Base-by-base conservation (phyloP, 2,329 filamentous ascomycete species). In the Epicoccum nigrum region DNA sequence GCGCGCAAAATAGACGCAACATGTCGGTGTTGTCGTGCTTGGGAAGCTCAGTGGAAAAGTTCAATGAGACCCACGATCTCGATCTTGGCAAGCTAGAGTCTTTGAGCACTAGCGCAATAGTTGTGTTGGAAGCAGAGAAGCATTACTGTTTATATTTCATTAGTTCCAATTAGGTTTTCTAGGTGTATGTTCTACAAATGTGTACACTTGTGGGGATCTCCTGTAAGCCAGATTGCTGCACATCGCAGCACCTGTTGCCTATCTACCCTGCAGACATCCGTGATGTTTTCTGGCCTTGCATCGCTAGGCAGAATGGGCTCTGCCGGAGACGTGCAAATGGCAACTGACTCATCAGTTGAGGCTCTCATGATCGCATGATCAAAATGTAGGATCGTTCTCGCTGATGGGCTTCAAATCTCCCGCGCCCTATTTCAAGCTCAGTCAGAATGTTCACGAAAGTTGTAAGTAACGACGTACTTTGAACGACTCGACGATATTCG, bases 401-500 rank as follows among this genome's bases (percentile, higher is more conserved):
- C 53, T 70, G 55, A 83, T 82, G 0, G 76, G 75, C 46, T 75
- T 70, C 46, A 84, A 55, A 7, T 77, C 55, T 0, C 81, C 82
- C 17, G 74, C 72, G 0, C 82, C 49, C 49, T 52, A 6, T 3
- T 3, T 9, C 28, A 12, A n/a, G 17, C 7, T 2, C 30, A 27
- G 43, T 52, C 13, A 52, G 43, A n/a, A n/a, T 21, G 7, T 19
- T 33, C 20, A 13, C 3, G 34, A 19, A 13, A 21, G 4, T 33
- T 9, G 7, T 7, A 6, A n/a, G 16, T 2, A 3, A 21, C 13
- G 8, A 25, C 39, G 33, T 43, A 52, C 81, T 46, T 76, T 76
- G 59, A 81, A 84, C 11, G 68, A 72, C 65, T 82, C 77, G 41
- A 78, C 35, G 35, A 83, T 76, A 49, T 78, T 68, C 11, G 79